phyloP scores from a whole-genome alignment of 2,329 filamentous ascomycete genomes.

The Cadophora luteo-olivacea region DNA sequence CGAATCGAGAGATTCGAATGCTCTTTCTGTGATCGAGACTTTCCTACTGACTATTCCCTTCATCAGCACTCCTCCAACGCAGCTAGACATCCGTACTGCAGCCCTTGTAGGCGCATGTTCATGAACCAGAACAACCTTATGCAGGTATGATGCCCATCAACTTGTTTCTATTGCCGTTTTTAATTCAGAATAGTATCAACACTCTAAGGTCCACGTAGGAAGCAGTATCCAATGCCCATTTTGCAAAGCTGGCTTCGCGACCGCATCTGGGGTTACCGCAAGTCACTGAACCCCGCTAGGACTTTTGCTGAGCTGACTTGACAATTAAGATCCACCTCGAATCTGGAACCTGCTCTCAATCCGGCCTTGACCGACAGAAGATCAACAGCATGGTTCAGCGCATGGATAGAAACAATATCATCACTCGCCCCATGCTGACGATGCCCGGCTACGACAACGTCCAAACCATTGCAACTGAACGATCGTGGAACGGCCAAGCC shows the following conservation, averaged over 20 bases:
- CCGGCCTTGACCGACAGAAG: conserved; percentile 52
- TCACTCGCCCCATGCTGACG: conserved; percentile 59
- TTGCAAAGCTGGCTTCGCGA: conserved; percentile 54
- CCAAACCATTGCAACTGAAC: conserved; percentile 46
- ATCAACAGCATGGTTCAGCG: conserved; percentile 54
- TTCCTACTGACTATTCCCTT: conserved; percentile 26
- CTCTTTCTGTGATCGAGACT: conserved; percentile 28
- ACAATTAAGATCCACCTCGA: conserved; percentile 56
- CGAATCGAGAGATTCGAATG: conserved; percentile 32
- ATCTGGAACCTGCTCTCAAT: conserved; percentile 54
- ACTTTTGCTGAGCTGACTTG: not conserved
- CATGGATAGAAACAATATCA: conserved; percentile 54
- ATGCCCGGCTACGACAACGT: conserved; percentile 49
- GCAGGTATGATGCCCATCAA: conserved; percentile 27
- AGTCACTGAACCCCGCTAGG: conserved; percentile 45
- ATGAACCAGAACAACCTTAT: conserved; percentile 35
- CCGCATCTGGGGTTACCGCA: conserved; percentile 59
- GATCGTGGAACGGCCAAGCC: conserved; percentile 52
- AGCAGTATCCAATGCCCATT: conserved; percentile 58
- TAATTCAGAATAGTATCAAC: conserved; percentile 55
- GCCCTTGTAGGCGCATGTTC: conserved; percentile 35
- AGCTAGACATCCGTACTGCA: conserved; percentile 34
- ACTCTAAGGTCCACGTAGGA: conserved; percentile 57
- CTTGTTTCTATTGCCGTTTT: not conserved
- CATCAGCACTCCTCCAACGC: conserved; percentile 33